A percentile compares a stretch with the other conserved stretches of the same genome.
Evolutionary conservation across 257 asterid species (phyloP).

Genomic region (Solanum okadae): DNA sequence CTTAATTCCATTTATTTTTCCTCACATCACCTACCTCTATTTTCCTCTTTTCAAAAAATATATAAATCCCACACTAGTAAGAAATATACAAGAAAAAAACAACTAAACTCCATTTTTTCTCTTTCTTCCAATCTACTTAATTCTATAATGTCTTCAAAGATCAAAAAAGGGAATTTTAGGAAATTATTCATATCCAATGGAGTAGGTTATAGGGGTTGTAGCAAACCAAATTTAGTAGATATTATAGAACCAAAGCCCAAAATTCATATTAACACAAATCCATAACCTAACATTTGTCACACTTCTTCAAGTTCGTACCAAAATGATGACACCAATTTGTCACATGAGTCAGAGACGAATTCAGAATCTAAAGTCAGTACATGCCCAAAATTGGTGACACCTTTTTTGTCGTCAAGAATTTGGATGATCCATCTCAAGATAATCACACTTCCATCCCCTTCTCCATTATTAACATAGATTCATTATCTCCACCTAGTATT

Average conservation of each 20-base stretch:
- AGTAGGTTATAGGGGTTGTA: background rate
- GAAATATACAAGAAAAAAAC: background rate
- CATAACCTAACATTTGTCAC: background rate
- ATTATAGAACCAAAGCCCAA: background rate
- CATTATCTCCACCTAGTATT: constrained; percentile 8
- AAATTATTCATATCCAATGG: background rate
- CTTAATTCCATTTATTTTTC: background rate
- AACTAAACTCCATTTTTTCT: background rate
- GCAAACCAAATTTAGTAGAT: background rate
- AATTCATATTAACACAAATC: background rate
- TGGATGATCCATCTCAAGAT: background rate
- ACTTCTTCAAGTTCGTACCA: background rate
- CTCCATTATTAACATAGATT: constrained; percentile 23
- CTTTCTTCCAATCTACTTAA: background rate
- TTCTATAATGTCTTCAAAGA: background rate
- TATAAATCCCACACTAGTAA: background rate
- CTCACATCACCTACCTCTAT: background rate
- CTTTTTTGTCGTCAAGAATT: background rate
- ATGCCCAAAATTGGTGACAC: background rate
- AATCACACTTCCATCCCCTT: constrained; percentile 17
- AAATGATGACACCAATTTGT: background rate
- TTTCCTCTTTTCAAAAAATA: background rate
- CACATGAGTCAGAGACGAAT: background rate
- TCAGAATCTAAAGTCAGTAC: background rate
- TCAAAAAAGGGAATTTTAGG: background rate